Evolutionary conservation across 768 basidiomycete genomes (phyloP), one percentile per base, ranked within the genome.

Genomic region (Termitomyces sp.): DNA sequence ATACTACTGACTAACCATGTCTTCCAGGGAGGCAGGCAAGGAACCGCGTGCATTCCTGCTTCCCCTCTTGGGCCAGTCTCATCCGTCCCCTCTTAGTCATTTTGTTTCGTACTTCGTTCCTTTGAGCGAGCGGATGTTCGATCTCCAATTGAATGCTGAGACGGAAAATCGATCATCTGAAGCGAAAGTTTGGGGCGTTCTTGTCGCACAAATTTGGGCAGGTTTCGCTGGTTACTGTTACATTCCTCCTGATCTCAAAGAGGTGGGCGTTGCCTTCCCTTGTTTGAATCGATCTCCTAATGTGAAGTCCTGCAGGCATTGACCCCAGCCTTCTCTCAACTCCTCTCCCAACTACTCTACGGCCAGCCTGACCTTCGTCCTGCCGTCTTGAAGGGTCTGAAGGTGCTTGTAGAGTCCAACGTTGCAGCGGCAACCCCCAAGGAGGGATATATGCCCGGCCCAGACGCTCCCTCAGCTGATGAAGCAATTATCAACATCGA

Each of bases 301-400:
- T 30, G 55, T 47, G 9, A 8, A 10, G 19, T 51, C n/a, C 25
- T 43, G 46, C 60, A 98, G 88, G 81, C 88, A 8, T 77, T 98
- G 61, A 88, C 76, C 8, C 75, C 66, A 21, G 54, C 64, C 5
- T 65, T 67, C 19, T 85, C 94, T 39, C 88, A 92, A 65, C 79
- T 98, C n/a, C 74, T 99, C 37, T 93, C 94, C 9, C 91, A 95
- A 65, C 73, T 99, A 25, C 75, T 99, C n/a, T 98, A 98, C 70
- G 82, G 83, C 14, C 94, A 98, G 68, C 82, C 90, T 0, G 80
- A 88, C 43, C 84, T 98, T 55, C 85, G 96, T 0, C 81, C 89
- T 0, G 76, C 91, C 1, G 83, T 98, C 42, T 79, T 99, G 48
- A 86, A 81, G 57, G 92, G 87, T 0, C 80, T 99, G 23, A 91